Percentiles rank a stretch among this genome's conserved stretches.
Conservation (phyloP, 441 rosid genomes). For the Codiaeum variegatum region DNA sequence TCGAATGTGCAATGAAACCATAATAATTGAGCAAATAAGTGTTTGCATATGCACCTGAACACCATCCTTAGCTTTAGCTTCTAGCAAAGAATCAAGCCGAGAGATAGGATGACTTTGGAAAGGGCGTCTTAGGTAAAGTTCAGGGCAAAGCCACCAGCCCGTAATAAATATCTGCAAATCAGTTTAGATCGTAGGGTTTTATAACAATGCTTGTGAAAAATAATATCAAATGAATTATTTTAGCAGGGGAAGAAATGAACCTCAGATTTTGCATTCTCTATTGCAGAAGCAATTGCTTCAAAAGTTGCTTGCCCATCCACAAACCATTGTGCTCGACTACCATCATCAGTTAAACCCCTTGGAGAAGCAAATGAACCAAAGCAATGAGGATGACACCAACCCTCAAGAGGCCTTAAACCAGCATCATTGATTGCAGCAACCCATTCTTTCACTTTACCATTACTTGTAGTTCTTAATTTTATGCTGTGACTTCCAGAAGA, state of each 20-base stretch:
- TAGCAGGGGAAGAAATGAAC: conserved; percentile 38
- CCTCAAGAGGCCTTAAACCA: conserved; percentile 85
- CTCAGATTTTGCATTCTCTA: conserved; percentile 95
- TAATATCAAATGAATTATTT: conserved; percentile 2
- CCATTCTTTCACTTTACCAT: conserved; percentile 88
- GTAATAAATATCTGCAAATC: conserved; percentile 81
- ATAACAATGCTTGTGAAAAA: background rate
- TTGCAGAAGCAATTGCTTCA: conserved; percentile 81
- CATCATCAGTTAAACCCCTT: conserved; percentile 92
- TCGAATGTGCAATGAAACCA: background rate
- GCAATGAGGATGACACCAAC: conserved; percentile 99
- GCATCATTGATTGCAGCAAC: conserved; percentile 91
- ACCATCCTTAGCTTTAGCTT: conserved; percentile 93
- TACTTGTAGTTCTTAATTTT: conserved; percentile 63
- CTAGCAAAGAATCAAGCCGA: conserved; percentile 86
- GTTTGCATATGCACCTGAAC: conserved; percentile 63
- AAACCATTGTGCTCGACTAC: conserved; percentile 96
- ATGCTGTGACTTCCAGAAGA: conserved; percentile 82
- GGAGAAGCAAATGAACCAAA: conserved; percentile 96
- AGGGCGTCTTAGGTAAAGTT: conserved; percentile 88
- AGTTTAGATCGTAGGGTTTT: conserved; percentile 12
- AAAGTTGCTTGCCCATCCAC: conserved; percentile 92
- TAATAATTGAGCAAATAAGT: background rate
- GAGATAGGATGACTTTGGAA: conserved; percentile 60
- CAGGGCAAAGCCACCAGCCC: conserved; percentile 99